Conservation (phyloP, 2,329 filamentous ascomycete species). For the Alternaria metachromatica region DNA sequence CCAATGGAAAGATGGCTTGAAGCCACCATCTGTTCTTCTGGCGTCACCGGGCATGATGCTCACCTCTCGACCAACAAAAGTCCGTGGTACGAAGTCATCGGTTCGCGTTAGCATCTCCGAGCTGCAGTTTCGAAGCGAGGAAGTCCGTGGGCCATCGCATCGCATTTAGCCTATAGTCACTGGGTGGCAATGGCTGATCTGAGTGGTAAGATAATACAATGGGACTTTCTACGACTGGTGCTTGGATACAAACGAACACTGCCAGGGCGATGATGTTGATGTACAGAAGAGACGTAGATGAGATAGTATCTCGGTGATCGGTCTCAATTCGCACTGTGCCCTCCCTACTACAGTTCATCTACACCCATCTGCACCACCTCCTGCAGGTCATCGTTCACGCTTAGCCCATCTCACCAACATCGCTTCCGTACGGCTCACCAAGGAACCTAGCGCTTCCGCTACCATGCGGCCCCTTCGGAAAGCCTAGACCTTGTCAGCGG, state of each 20-base stretch:
- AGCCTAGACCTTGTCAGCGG: neutral
- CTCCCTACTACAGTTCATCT: neutral
- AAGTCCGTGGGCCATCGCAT: neutral
- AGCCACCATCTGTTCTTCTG: neutral
- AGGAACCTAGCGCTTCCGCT: slow-evolving; percentile 5
- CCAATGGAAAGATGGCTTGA: neutral
- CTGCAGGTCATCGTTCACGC: neutral
- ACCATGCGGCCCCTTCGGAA: neutral
- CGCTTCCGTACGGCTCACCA: neutral
- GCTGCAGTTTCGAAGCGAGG: neutral
- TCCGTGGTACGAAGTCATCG: neutral
- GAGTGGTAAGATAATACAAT: neutral
- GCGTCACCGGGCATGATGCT: neutral
- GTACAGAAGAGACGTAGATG: neutral
- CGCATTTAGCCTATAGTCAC: neutral
- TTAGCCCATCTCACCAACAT: slow-evolving; percentile 1
- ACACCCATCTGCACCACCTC: neutral
- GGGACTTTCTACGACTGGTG: neutral
- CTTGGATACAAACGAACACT: neutral
- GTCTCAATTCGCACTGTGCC: neutral
- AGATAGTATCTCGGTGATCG: neutral
- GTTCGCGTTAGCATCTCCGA: neutral
- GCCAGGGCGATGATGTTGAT: too few species aligned
- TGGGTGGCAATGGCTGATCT: neutral
- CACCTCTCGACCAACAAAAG: neutral